Base-by-base conservation (phyloP, 202 grass and related monocot genomes). In the Dendrocalamus latiflorus region DNA sequence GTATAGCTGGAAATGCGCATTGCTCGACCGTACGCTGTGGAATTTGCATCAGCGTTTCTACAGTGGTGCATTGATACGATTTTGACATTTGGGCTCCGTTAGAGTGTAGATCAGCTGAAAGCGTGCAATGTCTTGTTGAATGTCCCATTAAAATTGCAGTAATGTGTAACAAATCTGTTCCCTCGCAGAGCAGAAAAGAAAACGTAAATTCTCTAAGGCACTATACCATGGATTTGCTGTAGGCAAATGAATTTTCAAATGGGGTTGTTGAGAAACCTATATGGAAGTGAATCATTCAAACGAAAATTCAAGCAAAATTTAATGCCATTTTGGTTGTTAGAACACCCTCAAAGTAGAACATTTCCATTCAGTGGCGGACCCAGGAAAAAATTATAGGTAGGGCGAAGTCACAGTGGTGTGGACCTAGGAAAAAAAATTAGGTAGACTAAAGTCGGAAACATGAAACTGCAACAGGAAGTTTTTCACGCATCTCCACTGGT, bases 401-500 rank as follows among this genome's bases (percentile, higher is more conserved):
- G n/a, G n/a, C n/a, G 26, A 26, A 26, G 26, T 26, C 26, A 26
- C 26, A 26, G 26, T 26, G 26, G 26, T 26, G 26, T 26, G 26
- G 26, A 26, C 26, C 26, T 26, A 26, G 26, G 26, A 26, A 26
- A 26, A 26, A 26, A 26, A 26, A 26, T 26, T 26, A 26, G 26
- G 26, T 26, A 26, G 26, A 26, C 26, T 26, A 26, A 26, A 26
- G 26, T 26, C 26, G 26, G 26, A 26, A 26, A 26, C 26, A 26
- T 26, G 26, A 26, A 26, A 26, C 93, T 24, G 93, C 90, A 66
- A 96, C 86, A 12, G 91, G 91, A 80, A 96, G 86, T 22, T 96
- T 96, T 84, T 96, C 93, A 0, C 93, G 86, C 91, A 93, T 93
- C 24, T 93, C 91, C 8, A 96, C 93, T 54, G 93, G 86, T 73